Percentiles rank a stretch among this genome's conserved stretches.
Evolutionary conservation across 2,329 filamentous ascomycete genomes (phyloP).

Genomic region (Xylaria sp.): DNA sequence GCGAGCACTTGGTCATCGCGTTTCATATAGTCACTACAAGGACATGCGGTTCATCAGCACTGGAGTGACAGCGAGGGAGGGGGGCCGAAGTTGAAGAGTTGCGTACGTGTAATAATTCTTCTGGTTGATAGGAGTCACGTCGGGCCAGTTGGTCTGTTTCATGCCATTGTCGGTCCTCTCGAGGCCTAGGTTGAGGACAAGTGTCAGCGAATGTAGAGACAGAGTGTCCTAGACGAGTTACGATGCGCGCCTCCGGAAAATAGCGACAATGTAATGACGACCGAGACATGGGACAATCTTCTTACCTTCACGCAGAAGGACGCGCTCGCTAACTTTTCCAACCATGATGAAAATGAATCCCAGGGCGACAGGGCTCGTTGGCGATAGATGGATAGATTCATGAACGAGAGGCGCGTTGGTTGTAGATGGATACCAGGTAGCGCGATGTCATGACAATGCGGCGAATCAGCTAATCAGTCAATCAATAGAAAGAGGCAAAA

Average conservation of each 20-base stretch:
- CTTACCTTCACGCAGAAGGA: constrained; percentile 65
- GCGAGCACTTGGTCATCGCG: constrained; percentile 95
- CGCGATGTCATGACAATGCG: background rate
- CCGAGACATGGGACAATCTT: background rate
- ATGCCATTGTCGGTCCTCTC: constrained; percentile 98
- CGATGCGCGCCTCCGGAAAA: background rate
- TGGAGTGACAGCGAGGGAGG: background rate
- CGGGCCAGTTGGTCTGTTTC: constrained; percentile 92
- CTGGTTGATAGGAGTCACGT: constrained; percentile 93
- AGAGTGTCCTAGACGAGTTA: background rate
- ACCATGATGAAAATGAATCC: constrained; percentile 53
- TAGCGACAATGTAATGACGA: background rate
- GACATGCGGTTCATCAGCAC: constrained; percentile 30
- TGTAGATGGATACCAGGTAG: background rate
- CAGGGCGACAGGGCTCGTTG: constrained; percentile 14
- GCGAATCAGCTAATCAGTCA: background rate
- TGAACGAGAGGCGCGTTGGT: background rate
- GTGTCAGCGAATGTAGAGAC: background rate
- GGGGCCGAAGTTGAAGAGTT: background rate
- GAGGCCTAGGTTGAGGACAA: constrained; percentile 67
- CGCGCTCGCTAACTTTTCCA: constrained; percentile 69
- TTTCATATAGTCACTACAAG: constrained; percentile 88
- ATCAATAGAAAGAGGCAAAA: background rate
- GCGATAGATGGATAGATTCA: background rate
- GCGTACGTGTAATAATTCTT: constrained; percentile 98